Evolutionary conservation across 2,329 filamentous ascomycete species (phyloP), one percentile per base, ranked within the genome.

Genomic region (Calycina marina): DNA sequence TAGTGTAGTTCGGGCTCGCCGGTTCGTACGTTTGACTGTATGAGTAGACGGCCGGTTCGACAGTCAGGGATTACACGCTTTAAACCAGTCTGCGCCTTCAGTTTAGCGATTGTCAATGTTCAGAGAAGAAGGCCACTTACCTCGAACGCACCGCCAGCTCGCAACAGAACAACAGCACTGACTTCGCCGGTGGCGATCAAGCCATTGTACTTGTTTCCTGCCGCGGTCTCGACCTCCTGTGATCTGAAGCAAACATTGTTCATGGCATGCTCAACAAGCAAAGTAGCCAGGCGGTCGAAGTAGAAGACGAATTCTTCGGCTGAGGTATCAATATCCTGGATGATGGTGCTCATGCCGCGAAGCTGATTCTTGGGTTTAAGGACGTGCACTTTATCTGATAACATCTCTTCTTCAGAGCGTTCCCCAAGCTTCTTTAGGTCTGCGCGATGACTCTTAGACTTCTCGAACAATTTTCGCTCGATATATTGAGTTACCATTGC

Each of bases 231-330:
- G 32, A 94, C 67, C 9, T 61, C 62, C 10, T 59, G 56, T 11
- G 70, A 65, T 13, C 66, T 57, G 54, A 88, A 94, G 11, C 70
- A 66, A 35, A 83, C 69, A 46, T 79, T 80, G 50, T 88, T 83
- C 40, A 88, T 63, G 2, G 81, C 81, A 50, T 74, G 62, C 55
- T 96, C 88, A 28, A 96, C 71, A 15, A 96, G 64, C 32, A 94
- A 63, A n/a, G 80, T 73, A 2, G 82, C 74, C 22, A 96, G 63
- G 22, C 90, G 72, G 56, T 98, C 85, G 55, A 96, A 94, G 57
- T 96, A 96, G 57, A 96, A 96, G 40, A 93, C 83, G 53, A 94
- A 96, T 46, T 96, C 86, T 51, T 93, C 88, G 25, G 82, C 69
- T 5, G 69, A 63, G 0, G 84, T 88, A 29, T 75, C 68, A 12